Percentiles rank a stretch among this genome's conserved stretches.
phyloP scores from a whole-genome alignment of 441 rosid species.

The Aquilaria agallochum region DNA sequence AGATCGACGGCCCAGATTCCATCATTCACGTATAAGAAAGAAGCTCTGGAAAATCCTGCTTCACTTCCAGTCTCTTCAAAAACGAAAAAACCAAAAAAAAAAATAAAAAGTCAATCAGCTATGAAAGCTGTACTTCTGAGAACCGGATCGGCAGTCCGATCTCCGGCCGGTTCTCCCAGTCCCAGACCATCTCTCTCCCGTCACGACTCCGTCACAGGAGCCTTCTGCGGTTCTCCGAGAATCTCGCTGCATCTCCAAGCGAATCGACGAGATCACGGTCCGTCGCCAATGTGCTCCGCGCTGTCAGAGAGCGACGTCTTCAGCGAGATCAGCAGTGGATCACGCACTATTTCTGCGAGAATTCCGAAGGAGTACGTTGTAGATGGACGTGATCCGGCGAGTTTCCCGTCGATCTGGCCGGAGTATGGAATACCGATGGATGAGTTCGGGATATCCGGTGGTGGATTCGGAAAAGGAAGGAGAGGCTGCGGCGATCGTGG shows the following conservation, averaged over 20 bases:
- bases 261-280: conserved; percentile 16
- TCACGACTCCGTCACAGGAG: conserved; percentile 29
- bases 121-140: conserved; percentile 56
- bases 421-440: conserved; percentile 31
- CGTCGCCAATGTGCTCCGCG: conserved; percentile 31
- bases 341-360: conserved; percentile 22
- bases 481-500: conserved; percentile 11
- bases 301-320: conserved; percentile 36
- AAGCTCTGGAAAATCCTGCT: background rate
- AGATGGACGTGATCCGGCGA: background rate
- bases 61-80: background rate
- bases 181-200: conserved; percentile 30
- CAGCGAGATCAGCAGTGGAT: conserved; percentile 12
- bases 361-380: conserved; percentile 43
- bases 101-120: background rate
- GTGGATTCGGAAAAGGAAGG: conserved; percentile 25
- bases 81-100: background rate
- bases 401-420: conserved; percentile 17
- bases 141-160: conserved; percentile 44
- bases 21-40: background rate
- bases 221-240: conserved; percentile 37
- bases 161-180: conserved; percentile 24
- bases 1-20: conserved; percentile 26
- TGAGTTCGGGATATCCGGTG: conserved; percentile 33
- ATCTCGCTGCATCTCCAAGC: conserved; percentile 37